Conservation (phyloP, 2,329 filamentous ascomycete species). For the Tolypocladium inflatum region DNA sequence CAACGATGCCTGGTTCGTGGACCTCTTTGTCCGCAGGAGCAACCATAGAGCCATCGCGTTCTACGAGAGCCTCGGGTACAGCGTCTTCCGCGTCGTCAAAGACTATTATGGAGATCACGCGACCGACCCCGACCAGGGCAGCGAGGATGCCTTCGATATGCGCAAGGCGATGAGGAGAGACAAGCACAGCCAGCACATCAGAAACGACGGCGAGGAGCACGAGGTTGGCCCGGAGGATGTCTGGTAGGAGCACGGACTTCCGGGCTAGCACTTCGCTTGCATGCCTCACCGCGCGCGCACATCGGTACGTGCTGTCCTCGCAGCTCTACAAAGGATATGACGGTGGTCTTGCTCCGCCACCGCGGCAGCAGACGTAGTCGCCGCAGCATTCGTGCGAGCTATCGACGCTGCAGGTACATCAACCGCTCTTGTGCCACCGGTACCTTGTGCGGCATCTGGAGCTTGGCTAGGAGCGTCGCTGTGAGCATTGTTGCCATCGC, state of each 20-base stretch:
- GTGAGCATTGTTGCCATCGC: background rate
- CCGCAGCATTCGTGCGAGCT: background rate
- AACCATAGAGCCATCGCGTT: constrained; percentile 82
- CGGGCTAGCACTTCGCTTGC: background rate
- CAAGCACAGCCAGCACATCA: constrained; percentile 62
- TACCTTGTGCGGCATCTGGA: too few relatives aligned
- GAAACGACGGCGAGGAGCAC: constrained; percentile 71
- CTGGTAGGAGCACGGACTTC: constrained; percentile 40
- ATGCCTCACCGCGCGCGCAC: background rate
- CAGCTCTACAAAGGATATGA: background rate
- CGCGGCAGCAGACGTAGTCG: background rate
- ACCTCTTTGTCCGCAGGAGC: constrained; percentile 83
- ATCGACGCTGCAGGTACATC: background rate
- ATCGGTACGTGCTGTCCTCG: background rate
- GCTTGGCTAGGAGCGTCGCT: background rate
- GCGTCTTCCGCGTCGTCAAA: constrained; percentile 77
- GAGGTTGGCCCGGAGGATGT: constrained; percentile 77
- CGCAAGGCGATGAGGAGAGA: constrained; percentile 83
- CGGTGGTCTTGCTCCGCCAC: background rate
- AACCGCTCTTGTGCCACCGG: background rate
- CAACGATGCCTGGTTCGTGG: constrained; percentile 86
- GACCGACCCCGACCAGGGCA: constrained; percentile 47
- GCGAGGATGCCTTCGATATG: constrained; percentile 95
- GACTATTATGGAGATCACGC: constrained; percentile 90
- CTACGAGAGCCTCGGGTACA: constrained; percentile 88